Evolutionary conservation across 352 stramenopile species (phyloP), one percentile per base, ranked within the genome.

Genomic region (Sclerospora graminicola): DNA sequence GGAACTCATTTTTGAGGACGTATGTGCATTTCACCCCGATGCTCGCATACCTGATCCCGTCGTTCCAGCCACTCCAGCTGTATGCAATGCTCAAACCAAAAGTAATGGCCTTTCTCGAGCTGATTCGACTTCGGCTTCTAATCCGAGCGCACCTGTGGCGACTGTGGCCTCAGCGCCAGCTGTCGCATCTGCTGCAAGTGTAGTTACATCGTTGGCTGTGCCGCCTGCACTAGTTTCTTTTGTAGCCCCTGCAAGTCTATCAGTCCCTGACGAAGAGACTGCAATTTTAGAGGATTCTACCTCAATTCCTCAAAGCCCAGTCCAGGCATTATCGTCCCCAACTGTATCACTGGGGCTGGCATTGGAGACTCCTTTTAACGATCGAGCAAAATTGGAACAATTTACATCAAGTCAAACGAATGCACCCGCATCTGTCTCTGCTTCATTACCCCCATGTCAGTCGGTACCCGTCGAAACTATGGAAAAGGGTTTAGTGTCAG

Each of bases 1-100:
- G 52, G 79, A 91, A 48, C 65, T 95, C 11, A 95, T 96, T 40
- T 95, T 95, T 44, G 82, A 95, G 50, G 85, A 96, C 48, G 80
- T 96, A 0, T 90, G 78, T 33, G 51, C 65, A 19, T 96, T 95
- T 59, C 85, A 96, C 44, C 84, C 84, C 2, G 82, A 95, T 36
- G 73, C 76, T 23, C 56, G 60, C 9, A 69, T 86, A 36, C 47
- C 62, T 8, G 71, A 87, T 18, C 54, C 54, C 13, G 41, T 52
- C 8, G 16, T 52, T 20, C 24, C 45, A 13, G 29, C 42, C 4
- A 14, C 51, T 24, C 23, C 52, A 35, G 24, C 14, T 3, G 34
- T 48, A n/a, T 48, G 34, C 28, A 51, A 37, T 57, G 45, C 43
- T 29, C 31, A 41, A n/a, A 59, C 28, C 13, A 40, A 49, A 49